Conservation (phyloP, 495 filamentous ascomycete genomes). For the Penicillium egyptiacum region DNA sequence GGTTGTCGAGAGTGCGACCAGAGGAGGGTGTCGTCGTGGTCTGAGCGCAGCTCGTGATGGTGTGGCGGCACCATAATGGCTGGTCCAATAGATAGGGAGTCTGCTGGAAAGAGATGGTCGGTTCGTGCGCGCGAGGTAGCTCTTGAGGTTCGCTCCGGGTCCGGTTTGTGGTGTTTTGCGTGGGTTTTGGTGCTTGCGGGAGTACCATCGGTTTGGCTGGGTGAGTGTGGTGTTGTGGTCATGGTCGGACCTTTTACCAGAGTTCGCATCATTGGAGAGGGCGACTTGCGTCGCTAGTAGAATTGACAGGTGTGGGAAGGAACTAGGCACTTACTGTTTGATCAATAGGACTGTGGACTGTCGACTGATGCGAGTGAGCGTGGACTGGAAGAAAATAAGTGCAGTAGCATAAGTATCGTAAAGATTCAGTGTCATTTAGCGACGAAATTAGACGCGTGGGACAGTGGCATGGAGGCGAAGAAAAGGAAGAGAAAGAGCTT, state of each 20-base stretch:
- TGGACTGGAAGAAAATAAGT: neutral
- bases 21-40: neutral
- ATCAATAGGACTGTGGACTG: neutral
- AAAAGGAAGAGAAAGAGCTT: neutral
- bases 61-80: neutral
- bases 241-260: slow-evolving; percentile 67
- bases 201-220: slow-evolving; percentile 30
- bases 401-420: neutral
- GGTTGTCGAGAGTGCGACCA: neutral
- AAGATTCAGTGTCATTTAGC: neutral
- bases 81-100: neutral
- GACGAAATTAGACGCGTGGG: slow-evolving; percentile 5
- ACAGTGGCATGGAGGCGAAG: neutral
- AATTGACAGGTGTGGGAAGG: neutral
- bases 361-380: neutral
- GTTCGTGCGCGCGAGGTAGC: neutral
- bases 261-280: slow-evolving; percentile 54
- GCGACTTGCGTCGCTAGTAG: slow-evolving; percentile 9
- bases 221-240: slow-evolving; percentile 20
- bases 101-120: neutral
- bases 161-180: slow-evolving; percentile 3
- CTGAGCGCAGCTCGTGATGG: neutral
- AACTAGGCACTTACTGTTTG: neutral
- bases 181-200: neutral
- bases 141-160: slow-evolving; percentile 7